Evolutionary conservation across 2,329 filamentous ascomycete species (phyloP), one percentile per base, ranked within the genome.

Genomic region (Botrytis paeoniae): DNA sequence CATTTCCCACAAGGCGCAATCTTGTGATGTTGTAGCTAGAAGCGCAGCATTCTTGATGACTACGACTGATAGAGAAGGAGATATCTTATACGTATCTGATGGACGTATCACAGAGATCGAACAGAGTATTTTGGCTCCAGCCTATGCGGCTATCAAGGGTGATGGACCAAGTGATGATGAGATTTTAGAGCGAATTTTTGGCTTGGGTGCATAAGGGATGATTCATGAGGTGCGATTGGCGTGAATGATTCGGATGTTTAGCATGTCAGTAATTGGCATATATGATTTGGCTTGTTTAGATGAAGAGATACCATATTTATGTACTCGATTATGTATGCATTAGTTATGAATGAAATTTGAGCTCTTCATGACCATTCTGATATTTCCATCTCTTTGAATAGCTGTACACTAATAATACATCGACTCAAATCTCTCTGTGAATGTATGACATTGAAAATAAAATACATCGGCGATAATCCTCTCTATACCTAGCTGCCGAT

Each of bases 31-130:
- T 0, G 87, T 89, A 1, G 88, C 87, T 2, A 82, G 81, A 3
- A 83, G 82, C 7, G 86, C 84, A 0, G 85, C 82, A 0, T 80
- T 85, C 48, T 76, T 89, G 29, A 87, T 89, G 82, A 83, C 81
- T 0, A 86, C 89, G 74, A 74, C 78, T 20, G 77, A 79, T 0
- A 80, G 86, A 66, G 82, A 88, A 60, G 87, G 86, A 3, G 84
- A 89, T 48, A 78, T 86, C 39, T 82, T 90, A n/a, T 87, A 86
- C 75, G 82, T 86, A 18, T 81, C 81, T 72, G 80, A 82, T 16
- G 85, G 87, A 0, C 83, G 83, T 70, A 87, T 84, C 76, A 83
- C 81, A 73, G 88, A 90, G 78, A 83, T 89, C 25, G 88, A 90
- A 72, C 84, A 88, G 73, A 78, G 81, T 3, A 73, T 84, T 1